A percentile compares a stretch with the other conserved stretches of the same genome.
phyloP scores from a whole-genome alignment of 768 basidiomycete genomes.

The Phlegmacium glaucopus region DNA sequence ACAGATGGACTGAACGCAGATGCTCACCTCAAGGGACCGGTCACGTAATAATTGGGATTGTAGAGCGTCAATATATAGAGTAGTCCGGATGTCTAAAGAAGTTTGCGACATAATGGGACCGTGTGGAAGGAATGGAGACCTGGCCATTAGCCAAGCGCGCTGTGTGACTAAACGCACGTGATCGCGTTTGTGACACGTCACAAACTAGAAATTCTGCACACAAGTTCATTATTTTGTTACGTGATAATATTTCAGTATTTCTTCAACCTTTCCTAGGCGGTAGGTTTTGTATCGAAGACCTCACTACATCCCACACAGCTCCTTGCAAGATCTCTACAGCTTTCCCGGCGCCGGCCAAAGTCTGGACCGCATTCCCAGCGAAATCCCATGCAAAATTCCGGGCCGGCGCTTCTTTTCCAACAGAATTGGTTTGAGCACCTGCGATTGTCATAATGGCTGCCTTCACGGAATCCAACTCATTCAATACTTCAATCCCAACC shows the following conservation, averaged over 20 bases:
- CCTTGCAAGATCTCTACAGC: constrained; percentile 25
- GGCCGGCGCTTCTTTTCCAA: constrained; percentile 10
- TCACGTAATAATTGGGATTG: constrained; percentile 5
- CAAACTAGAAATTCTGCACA: too few relatives aligned
- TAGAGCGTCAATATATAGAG: constrained; percentile 8
- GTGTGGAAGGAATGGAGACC: background rate
- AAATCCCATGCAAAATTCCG: constrained; percentile 38
- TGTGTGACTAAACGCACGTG: too few relatives aligned
- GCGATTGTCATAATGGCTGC: constrained; percentile 80
- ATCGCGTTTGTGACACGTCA: too few relatives aligned
- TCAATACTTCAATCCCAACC: constrained; percentile 85
- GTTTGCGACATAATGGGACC: background rate
- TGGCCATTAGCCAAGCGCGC: too few relatives aligned
- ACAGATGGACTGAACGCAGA: background rate
- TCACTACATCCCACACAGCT: constrained; percentile 25
- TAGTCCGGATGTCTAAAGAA: background rate
- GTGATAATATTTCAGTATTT: too few relatives aligned
- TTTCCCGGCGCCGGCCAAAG: constrained; percentile 31
- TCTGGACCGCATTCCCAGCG: constrained; percentile 46
- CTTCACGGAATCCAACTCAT: constrained; percentile 85
- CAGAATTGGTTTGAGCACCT: constrained; percentile 35
- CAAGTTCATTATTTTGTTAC: too few relatives aligned
- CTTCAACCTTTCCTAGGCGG: background rate
- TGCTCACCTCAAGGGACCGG: constrained; percentile 10
- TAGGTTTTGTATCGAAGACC: constrained; percentile 26